phyloP scores from a whole-genome alignment of 2,329 filamentous ascomycete genomes.

The Clarireedia monteithiana region DNA sequence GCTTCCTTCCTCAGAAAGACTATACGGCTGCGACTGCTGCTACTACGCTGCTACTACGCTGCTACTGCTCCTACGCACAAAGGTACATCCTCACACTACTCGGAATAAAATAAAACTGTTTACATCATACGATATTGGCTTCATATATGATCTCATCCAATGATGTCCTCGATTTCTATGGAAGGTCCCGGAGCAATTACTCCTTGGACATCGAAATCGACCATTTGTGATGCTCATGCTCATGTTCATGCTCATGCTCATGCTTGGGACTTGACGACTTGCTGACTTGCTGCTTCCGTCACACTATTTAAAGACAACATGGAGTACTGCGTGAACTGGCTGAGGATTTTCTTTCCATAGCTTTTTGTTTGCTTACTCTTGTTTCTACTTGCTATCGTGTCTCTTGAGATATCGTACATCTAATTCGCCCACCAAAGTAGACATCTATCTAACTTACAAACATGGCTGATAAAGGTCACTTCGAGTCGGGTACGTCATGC shows the following conservation, averaged over 20 bases:
- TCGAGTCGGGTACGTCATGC: conserved; percentile 26
- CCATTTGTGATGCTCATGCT: not conserved
- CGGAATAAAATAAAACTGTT: not conserved
- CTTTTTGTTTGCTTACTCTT: not conserved
- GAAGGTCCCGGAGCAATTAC: not conserved
- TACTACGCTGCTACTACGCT: no score
- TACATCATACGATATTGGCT: not conserved
- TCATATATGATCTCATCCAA: not conserved
- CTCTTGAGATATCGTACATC: not conserved
- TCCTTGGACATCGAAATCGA: not conserved
- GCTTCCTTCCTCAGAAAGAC: no score
- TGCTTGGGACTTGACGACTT: no score
- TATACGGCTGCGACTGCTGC: no score
- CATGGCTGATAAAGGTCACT: conserved; percentile 27
- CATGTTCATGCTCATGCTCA: no score
- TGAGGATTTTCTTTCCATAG: conserved; percentile 20
- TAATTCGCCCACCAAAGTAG: not conserved
- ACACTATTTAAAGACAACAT: conserved; percentile 8
- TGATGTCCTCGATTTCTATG: not conserved
- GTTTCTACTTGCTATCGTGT: not conserved
- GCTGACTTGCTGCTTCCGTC: not conserved
- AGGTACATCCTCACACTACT: no score
- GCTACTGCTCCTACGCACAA: no score
- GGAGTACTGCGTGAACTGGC: conserved; percentile 23
- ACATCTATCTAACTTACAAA: conserved; percentile 24